Evolutionary conservation across 1,284 basidiomycete species (phyloP).

Genomic region (Boletus nobilissimus): DNA sequence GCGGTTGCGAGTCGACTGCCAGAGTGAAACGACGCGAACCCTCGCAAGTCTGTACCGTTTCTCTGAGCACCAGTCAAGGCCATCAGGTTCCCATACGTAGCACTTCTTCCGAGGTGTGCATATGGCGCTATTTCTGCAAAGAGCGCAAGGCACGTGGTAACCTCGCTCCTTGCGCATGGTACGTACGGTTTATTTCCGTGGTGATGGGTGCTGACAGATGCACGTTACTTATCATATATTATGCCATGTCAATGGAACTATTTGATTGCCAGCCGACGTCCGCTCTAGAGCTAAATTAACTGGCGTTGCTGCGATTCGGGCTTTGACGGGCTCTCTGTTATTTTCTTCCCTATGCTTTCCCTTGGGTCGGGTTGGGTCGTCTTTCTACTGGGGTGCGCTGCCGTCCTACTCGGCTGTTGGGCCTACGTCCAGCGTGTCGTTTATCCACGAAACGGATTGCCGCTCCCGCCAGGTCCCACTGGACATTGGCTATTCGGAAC

Average conservation of each 20-base stretch:
- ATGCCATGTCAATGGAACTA: no score
- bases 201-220: neutral
- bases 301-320: neutral
- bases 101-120: no score
- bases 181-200: neutral
- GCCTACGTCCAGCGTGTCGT: neutral
- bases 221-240: no score
- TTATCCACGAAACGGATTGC: constrained; percentile 20
- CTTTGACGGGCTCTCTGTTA: neutral
- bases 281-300: neutral
- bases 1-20: no score
- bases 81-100: no score
- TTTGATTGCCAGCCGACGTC: neutral
- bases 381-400: constrained; percentile 10
- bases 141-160: no score
- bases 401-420: constrained; percentile 15
- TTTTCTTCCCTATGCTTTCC: constrained; percentile 1
- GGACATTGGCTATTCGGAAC: constrained; percentile 40
- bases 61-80: no score
- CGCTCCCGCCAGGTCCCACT: constrained; percentile 39
- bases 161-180: neutral
- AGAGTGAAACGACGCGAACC: no score
- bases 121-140: no score
- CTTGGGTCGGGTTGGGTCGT: constrained; percentile 6
- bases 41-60: no score